Evolutionary conservation across 768 basidiomycete genomes (phyloP).

Genomic region (Amanita exitialis): DNA sequence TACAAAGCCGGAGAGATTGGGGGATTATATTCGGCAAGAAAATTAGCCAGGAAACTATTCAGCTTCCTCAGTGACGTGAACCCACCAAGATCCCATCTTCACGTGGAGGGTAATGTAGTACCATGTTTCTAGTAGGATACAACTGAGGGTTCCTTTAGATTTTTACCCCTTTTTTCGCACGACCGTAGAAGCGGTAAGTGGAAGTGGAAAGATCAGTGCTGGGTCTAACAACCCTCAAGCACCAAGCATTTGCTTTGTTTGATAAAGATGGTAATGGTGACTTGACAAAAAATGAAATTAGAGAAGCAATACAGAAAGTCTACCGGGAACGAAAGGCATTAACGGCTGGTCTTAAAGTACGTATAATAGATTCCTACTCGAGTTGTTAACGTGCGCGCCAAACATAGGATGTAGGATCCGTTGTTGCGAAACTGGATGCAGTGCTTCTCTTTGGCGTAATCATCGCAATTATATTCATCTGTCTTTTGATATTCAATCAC

Average conservation of each 20-base stretch:
- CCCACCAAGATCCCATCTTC: constrained; percentile 49
- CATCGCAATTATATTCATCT: constrained; percentile 53
- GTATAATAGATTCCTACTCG: constrained; percentile 5
- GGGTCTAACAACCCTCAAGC: constrained; percentile 22
- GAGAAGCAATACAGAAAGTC: constrained; percentile 72
- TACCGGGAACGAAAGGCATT: constrained; percentile 71
- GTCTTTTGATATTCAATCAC: constrained; percentile 66
- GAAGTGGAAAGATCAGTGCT: constrained; percentile 2
- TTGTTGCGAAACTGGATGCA: constrained; percentile 69
- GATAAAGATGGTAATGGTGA: constrained; percentile 83
- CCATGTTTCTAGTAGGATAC: not conserved
- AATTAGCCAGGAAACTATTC: constrained; percentile 61
- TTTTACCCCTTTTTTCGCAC: constrained; percentile 71
- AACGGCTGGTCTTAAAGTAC: constrained; percentile 58
- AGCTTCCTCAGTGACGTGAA: constrained; percentile 46
- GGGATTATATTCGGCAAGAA: constrained; percentile 52
- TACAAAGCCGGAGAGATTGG: constrained; percentile 30
- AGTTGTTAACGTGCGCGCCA: not conserved
- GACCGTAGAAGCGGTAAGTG: constrained; percentile 57
- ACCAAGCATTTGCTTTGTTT: constrained; percentile 60
- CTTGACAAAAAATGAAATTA: constrained; percentile 69
- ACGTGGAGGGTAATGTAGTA: constrained; percentile 48
- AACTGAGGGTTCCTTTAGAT: constrained; percentile 30
- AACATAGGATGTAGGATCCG: constrained; percentile 55
- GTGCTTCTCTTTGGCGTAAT: constrained; percentile 55